Percentiles rank a stretch among this genome's conserved stretches.
Evolutionary conservation across 179 eudicot species (phyloP).

Genomic region (Silene vulgaris): DNA sequence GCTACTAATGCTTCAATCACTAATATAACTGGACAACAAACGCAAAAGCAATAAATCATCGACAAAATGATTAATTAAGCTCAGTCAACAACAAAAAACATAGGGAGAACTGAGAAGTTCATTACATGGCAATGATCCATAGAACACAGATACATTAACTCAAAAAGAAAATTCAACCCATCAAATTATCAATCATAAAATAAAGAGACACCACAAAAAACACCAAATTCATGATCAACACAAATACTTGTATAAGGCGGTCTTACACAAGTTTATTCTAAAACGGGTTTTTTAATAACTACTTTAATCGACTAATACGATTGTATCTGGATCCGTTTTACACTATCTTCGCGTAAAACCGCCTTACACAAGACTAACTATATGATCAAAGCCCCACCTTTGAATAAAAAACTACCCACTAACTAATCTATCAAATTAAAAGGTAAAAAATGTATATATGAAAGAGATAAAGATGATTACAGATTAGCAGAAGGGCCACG

Average conservation of each 20-base stretch:
- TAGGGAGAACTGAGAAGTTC: neutral
- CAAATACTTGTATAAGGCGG: too few relatives aligned
- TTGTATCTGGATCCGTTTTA: too few relatives aligned
- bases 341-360: too few relatives aligned
- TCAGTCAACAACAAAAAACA: neutral
- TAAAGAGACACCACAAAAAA: neutral
- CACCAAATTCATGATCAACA: slow-evolving; percentile 1
- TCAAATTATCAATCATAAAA: neutral
- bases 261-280: too few relatives aligned
- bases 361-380: too few relatives aligned
- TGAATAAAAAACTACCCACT: neutral
- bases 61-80: neutral
- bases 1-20: neutral
- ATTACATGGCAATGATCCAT: neutral
- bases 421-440: slow-evolving; percentile 9
- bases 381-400: slow-evolving; percentile 20
- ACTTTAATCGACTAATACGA: too few relatives aligned
- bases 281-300: too few relatives aligned
- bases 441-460: neutral
- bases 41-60: neutral
- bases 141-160: neutral
- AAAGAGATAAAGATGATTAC: slow-evolving; percentile 36
- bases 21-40: neutral
- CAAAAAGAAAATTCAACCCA: neutral
- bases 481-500: slow-evolving; percentile 86